Conservation (phyloP, 306 rosid species). For the Sindora glabra region DNA sequence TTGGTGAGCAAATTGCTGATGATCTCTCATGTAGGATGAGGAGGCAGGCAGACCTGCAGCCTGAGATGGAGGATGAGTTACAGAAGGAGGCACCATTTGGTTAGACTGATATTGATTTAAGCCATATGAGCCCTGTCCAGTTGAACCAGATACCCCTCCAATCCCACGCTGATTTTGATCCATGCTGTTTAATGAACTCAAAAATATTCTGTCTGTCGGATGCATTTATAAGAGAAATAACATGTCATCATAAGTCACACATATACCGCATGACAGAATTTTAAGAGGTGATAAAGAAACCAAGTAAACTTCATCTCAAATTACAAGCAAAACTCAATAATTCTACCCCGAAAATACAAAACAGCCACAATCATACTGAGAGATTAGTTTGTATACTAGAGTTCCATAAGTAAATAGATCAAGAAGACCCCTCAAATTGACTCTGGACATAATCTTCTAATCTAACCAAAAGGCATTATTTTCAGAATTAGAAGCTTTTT, state of each 20-base stretch:
- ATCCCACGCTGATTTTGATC: conserved; percentile 41
- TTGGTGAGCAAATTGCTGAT: conserved; percentile 26
- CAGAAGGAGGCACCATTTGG: conserved; percentile 21
- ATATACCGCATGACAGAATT: not conserved
- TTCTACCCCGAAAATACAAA: too few species aligned
- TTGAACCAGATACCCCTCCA: conserved; percentile 8
- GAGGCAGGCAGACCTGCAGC: conserved; percentile 17
- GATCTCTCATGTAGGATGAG: conserved; percentile 27
- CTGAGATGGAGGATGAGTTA: conserved; percentile 24
- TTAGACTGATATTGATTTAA: conserved; percentile 26
- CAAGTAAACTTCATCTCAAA: not conserved
- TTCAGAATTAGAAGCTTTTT: not conserved
- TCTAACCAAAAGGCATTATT: not conserved
- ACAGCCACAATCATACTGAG: too few species aligned
- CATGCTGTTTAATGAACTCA: conserved; percentile 17
- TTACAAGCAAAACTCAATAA: not conserved
- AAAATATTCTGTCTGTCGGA: not conserved
- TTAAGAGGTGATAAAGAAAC: not conserved
- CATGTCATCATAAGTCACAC: not conserved
- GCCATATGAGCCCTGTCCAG: conserved; percentile 21
- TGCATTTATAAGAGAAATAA: not conserved
- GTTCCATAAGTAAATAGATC: not conserved
- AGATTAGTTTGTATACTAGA: not conserved
- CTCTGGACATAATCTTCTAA: not conserved
- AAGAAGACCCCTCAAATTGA: not conserved